phyloP scores from a whole-genome alignment of 371 early-diverging fungal species.

The Saksenaea vasiformis region DNA sequence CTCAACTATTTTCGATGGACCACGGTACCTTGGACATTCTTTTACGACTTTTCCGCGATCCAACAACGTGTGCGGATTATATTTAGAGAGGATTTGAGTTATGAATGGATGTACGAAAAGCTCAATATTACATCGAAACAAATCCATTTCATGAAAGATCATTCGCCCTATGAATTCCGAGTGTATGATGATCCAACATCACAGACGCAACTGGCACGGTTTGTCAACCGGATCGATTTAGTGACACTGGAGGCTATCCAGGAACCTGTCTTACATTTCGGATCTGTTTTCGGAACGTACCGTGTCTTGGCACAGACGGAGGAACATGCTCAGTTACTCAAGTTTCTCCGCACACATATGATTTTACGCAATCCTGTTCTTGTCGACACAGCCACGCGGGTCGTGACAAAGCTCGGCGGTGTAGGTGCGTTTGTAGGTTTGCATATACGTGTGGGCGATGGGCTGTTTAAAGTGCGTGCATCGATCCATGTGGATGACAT shows the following conservation, averaged over 20 bases:
- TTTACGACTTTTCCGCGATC: conserved; percentile 50
- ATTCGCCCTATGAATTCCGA: conserved; percentile 52
- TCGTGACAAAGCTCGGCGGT: conserved; percentile 50
- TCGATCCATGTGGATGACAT: conserved; percentile 50
- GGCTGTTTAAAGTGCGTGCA: conserved; percentile 46
- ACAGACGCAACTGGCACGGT: conserved; percentile 41
- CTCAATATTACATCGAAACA: conserved; percentile 16
- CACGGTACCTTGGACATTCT: conserved; percentile 59
- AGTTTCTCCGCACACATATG: conserved; percentile 47
- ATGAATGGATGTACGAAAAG: conserved; percentile 39
- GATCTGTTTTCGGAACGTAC: conserved; percentile 58
- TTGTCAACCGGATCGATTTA: conserved; percentile 43
- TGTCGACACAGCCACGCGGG: conserved; percentile 33
- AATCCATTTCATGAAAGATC: conserved; percentile 51
- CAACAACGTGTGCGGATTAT: conserved; percentile 32
- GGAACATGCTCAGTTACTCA: conserved; percentile 37
- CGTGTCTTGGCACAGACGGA: conserved; percentile 50
- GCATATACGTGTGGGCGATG: conserved; percentile 60
- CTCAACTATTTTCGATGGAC: conserved; percentile 62
- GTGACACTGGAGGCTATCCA: conserved; percentile 42
- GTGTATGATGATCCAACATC: conserved; percentile 56
- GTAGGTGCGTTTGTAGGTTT: conserved; percentile 46
- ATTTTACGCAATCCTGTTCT: conserved; percentile 52
- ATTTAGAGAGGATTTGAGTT: conserved; percentile 38
- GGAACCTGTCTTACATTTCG: conserved; percentile 52